Base-by-base conservation (phyloP, 2,329 filamentous ascomycete genomes). In the Dactylellina drechsleri region DNA sequence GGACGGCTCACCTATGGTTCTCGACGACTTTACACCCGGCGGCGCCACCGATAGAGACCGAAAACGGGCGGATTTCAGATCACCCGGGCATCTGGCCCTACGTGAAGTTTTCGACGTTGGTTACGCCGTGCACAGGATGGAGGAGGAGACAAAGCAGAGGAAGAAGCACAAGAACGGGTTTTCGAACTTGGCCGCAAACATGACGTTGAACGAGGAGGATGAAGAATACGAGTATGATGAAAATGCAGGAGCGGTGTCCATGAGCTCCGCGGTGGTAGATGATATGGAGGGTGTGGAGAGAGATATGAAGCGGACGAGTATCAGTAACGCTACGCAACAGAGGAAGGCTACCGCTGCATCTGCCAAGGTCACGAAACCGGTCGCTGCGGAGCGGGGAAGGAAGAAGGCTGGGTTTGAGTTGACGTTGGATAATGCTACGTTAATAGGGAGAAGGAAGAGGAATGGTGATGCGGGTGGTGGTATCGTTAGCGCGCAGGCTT, bases 91-190 rank as follows among this genome's bases (percentile, higher is more conserved):
- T 1, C 90, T 99, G 82, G 98, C 98, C 81, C 85, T 99, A 12
- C 92, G 95, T 73, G 95, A 99, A 82, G 93, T 98, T 1, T 99
- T 99, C 78, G 95, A 99, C 80, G 94, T 99, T 57, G 91, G 92
- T n/a, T 99, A 99, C 80, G 94, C 95, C 7, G 95, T 99, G 7
- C 95, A 98, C 81, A 87, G 95, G 54, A 93, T 98, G 82, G 95
- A 98, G 82, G 95, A 99, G 81, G 95, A 98, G 82, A 90, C 89
- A 79, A 98, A 97, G 84, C 89, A 93, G 64, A 88, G 92, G 77
- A 96, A 96, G 82, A 92, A 96, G 80, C 87, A 93, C 79, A 85
- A 87, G 83, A 85, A 93, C 85, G 87, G 91, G 79, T 85, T 90
- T 84, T 81, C 90, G 83, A 89, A 76, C 80, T 85, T 5, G 87